Evolutionary conservation across 1,139 yeast species (phyloP).

Genomic region (Lodderomyces metapsilosis): DNA sequence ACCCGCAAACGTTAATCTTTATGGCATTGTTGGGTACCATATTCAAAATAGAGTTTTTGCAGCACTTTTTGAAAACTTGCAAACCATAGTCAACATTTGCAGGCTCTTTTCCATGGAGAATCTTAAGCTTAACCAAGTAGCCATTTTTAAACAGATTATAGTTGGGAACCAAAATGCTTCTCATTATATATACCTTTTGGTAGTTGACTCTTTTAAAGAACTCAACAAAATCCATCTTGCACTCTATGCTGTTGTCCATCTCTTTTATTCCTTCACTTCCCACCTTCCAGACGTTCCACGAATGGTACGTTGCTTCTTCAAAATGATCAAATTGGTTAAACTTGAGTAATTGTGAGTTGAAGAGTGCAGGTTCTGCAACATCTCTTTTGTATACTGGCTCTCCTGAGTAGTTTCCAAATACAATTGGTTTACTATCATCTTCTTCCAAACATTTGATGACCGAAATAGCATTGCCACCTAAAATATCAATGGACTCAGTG

Average conservation of each 20-base stretch:
- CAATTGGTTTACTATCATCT: constrained; percentile 11
- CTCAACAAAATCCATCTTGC: constrained; percentile 8
- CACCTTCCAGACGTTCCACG: constrained; percentile 13
- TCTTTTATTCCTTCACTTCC: constrained; percentile 6
- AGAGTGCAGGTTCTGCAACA: constrained; percentile 6
- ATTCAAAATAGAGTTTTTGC: constrained; percentile 8
- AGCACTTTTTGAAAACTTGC: constrained; percentile 7
- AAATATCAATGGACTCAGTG: constrained; percentile 6
- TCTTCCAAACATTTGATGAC: constrained; percentile 7
- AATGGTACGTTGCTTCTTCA: constrained; percentile 10
- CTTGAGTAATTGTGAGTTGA: constrained; percentile 4
- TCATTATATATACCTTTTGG: constrained; percentile 9
- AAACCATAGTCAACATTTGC: not conserved
- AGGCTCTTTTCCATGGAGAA: constrained; percentile 1
- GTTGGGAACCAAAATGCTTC: constrained; percentile 11
- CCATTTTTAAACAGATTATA: constrained; percentile 12
- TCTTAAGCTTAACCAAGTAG: constrained; percentile 12
- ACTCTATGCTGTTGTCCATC: constrained; percentile 7
- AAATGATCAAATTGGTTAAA: constrained; percentile 5
- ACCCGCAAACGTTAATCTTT: constrained; percentile 13
- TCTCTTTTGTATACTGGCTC: constrained; percentile 8
- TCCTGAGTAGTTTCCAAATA: constrained; percentile 13
- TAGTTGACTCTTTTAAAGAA: constrained; percentile 7
- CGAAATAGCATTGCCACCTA: not conserved
- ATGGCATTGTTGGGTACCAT: constrained; percentile 8